Base-by-base conservation (phyloP, 345 rosid species). In the Dipteronia sinensis region DNA sequence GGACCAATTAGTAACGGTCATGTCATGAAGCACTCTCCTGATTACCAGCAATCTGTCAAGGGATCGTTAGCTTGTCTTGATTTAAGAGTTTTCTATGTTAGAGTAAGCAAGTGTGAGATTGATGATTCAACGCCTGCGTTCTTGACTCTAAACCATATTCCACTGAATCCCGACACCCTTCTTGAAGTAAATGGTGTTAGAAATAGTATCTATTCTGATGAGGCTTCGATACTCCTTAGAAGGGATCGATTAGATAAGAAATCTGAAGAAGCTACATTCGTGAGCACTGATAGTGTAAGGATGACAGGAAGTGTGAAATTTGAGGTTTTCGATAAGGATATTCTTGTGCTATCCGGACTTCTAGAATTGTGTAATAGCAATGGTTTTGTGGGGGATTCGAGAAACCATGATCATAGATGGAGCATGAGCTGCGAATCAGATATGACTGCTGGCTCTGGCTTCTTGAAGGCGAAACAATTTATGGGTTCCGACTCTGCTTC, bases 1-100 rank as follows among this genome's bases (percentile, higher is more conserved):
- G 90, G 83, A 76, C 65, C 66, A 4, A 76, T n/a, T 19, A 78
- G 80, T 47, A 82, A 84, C 65, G 87, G 86, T 65, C 84, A 86
- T 76, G 71, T 64, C 58, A 67, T 73, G 76, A 80, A 82, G 82
- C 79, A 75, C 76, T 64, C 76, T 73, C 72, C 77, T 71, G 4
- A 34, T 34, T 85, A 83, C 75, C 88, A 78, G 72, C 77, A 81
- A n/a, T 83, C 74, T 66, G 56, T 82, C 49, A 82, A 83, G 49
- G 76, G 83, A 49, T 80, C 83, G 19, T 78, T 86, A 42, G 80
- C 91, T 25, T 92, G 97, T 92, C 82, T 94, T 42, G 94, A 91
- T 86, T 65, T 94, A 76, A 92, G 93, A 83, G 95, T 95, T n/a
- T 93, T 95, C 77, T 95, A 93, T 83, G 91, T 95, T 29, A 84